These are phyloP conservation scores for Aspergillus proliferans DNA, from an alignment of 2,329 filamentous ascomycete species.

Conservation along the genomic window DNA sequence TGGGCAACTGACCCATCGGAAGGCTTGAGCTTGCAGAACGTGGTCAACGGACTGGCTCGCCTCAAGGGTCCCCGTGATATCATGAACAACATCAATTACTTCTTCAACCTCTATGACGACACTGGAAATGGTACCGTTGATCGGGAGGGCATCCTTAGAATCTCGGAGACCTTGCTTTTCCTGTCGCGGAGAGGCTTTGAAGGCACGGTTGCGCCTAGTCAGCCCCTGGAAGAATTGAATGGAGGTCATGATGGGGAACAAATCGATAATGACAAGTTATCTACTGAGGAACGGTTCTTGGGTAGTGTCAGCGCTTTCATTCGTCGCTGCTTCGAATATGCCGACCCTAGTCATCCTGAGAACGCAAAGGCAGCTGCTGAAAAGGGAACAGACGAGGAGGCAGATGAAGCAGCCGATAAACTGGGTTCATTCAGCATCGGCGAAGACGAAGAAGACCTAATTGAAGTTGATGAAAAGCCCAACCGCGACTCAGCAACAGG, in stretches of 20 bases:
- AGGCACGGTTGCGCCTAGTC: conserved; percentile 61
- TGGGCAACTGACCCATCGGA: conserved; percentile 78
- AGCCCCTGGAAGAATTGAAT: conserved; percentile 51
- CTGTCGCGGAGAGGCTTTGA: conserved; percentile 82
- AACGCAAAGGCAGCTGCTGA: conserved; percentile 40
- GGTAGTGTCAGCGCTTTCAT: conserved; percentile 95
- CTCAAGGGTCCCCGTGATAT: conserved; percentile 94
- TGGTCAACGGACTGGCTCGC: conserved; percentile 81
- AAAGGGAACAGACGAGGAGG: conserved; percentile 25
- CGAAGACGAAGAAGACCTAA: conserved; percentile 53
- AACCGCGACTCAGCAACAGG: conserved; percentile 3
- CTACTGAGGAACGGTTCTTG: conserved; percentile 78
- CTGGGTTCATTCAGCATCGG: conserved; percentile 66
- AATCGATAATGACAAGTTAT: conserved; percentile 44
- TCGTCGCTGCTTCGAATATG: conserved; percentile 93
- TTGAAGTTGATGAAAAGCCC: conserved; percentile 34
- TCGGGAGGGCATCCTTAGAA: conserved; percentile 86
- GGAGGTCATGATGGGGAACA: conserved; percentile 28
- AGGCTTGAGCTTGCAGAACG: conserved; percentile 80
- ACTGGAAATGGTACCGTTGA: conserved; percentile 86
- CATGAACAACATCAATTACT: conserved; percentile 96
- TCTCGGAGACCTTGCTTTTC: conserved; percentile 90
- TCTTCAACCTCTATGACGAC: conserved; percentile 96
- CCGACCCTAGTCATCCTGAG: conserved; percentile 77
- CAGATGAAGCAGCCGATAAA: conserved; percentile 28